These are phyloP conservation scores for Macroventuria anomochaeta DNA, from an alignment of 2,329 filamentous ascomycete species.

Conservation along the genomic window DNA sequence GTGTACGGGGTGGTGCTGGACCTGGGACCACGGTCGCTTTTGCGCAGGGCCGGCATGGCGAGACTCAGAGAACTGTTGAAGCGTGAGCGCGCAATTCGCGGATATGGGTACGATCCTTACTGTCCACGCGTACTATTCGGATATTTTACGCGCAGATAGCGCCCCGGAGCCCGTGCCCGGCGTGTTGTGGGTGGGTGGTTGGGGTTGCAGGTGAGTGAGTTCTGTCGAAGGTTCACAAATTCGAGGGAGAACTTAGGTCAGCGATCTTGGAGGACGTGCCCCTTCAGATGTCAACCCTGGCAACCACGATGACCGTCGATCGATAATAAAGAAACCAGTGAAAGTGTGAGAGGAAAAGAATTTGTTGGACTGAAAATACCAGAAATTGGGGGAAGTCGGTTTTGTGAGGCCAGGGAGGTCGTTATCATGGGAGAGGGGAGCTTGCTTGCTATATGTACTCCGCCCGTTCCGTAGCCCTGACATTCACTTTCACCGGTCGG, in stretches of 20 bases:
- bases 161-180: constrained; percentile 37
- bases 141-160: constrained; percentile 35
- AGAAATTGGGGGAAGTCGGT: constrained; percentile 4
- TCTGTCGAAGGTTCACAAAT: constrained; percentile 32
- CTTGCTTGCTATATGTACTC: constrained; percentile 11
- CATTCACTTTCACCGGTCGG: constrained; percentile 20
- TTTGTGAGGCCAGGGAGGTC: constrained; percentile 16
- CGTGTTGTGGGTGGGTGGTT: constrained; percentile 37
- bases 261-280: constrained; percentile 21
- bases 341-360: not conserved
- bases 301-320: constrained; percentile 18
- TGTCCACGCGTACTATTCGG: constrained; percentile 44
- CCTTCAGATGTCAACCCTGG: constrained; percentile 23
- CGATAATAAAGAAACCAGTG: not conserved
- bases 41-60: constrained; percentile 49
- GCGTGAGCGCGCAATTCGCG: constrained; percentile 40
- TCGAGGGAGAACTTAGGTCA: constrained; percentile 28
- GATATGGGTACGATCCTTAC: constrained; percentile 21
- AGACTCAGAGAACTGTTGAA: constrained; percentile 34
- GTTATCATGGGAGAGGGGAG: constrained; percentile 3
- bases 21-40: constrained; percentile 43
- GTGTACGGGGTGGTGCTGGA: constrained; percentile 47
- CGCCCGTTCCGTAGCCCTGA: constrained; percentile 17
- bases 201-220: constrained; percentile 29
- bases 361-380: not conserved